Evolutionary conservation across 441 rosid species (phyloP).

Genomic region (Geranium incanum): DNA sequence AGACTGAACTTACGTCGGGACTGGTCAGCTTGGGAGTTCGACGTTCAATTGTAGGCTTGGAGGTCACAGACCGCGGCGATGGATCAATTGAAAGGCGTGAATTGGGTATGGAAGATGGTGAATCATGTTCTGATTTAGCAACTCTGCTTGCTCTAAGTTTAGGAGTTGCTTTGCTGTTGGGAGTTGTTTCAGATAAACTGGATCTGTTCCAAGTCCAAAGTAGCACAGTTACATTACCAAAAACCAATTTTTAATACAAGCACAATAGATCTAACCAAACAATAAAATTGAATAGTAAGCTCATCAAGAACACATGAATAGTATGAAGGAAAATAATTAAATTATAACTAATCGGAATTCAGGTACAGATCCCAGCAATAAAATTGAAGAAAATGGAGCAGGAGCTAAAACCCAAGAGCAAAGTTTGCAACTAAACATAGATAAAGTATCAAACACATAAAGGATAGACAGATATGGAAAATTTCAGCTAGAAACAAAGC

Average conservation of each 20-base stretch:
- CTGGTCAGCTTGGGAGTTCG: constrained; percentile 47
- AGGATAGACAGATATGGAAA: background rate
- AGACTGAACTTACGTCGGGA: constrained; percentile 47
- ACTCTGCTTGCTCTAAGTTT: constrained; percentile 39
- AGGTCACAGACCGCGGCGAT: constrained; percentile 54
- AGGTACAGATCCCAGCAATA: constrained; percentile 16
- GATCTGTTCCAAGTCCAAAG: constrained; percentile 36
- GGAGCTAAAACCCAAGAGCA: background rate
- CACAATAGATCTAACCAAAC: background rate
- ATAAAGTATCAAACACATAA: background rate
- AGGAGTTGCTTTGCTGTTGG: constrained; percentile 48
- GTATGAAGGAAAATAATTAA: background rate
- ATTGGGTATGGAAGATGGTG: constrained; percentile 45
- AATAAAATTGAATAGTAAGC: background rate
- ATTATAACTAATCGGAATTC: background rate
- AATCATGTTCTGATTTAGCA: constrained; percentile 48
- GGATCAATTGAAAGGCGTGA: constrained; percentile 60
- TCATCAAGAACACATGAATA: background rate
- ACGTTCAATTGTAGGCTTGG: constrained; percentile 59
- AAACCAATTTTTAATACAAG: background rate
- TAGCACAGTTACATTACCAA: background rate
- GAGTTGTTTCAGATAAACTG: constrained; percentile 67
- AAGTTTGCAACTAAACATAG: background rate
- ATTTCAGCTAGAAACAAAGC: background rate
- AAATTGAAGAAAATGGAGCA: constrained; percentile 7